phyloP scores from a whole-genome alignment of 2,329 filamentous ascomycete species.

The Harringtonia lauricola region DNA sequence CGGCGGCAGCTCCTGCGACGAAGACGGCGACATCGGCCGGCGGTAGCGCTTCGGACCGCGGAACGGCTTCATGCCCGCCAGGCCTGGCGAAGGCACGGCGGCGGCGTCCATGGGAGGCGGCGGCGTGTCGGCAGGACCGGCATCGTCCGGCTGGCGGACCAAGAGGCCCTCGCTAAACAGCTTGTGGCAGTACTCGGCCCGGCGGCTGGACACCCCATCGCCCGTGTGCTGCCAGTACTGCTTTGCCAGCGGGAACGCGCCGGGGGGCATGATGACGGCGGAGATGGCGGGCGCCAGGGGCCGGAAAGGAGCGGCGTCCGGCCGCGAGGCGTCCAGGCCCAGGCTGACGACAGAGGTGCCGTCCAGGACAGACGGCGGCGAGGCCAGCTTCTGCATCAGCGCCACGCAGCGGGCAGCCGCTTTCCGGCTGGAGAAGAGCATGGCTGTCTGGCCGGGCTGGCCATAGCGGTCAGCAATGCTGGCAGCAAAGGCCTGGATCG shows the following conservation, averaged over 20 bases:
- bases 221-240: constrained; percentile 96
- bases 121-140: not conserved
- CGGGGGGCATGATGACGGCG: constrained; percentile 59
- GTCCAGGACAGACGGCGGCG: constrained; percentile 33
- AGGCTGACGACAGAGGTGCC: constrained; percentile 51
- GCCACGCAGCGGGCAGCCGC: constrained; percentile 62
- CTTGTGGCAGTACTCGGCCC: constrained; percentile 78
- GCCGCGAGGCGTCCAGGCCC: constrained; percentile 45
- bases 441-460: constrained; percentile 51
- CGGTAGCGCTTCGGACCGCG: constrained; percentile 79
- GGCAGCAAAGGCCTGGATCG: constrained; percentile 61
- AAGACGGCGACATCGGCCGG: constrained; percentile 33
- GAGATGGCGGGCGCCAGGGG: constrained; percentile 50
- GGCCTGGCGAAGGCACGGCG: constrained; percentile 16
- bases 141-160: constrained; percentile 16
- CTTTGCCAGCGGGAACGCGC: constrained; percentile 65
- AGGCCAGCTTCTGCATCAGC: constrained; percentile 55
- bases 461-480: constrained; percentile 58
- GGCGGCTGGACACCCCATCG: constrained; percentile 81
- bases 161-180: constrained; percentile 60
- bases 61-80: constrained; percentile 22
- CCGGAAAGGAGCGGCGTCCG: constrained; percentile 37
- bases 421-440: constrained; percentile 68
- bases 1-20: constrained; percentile 3
- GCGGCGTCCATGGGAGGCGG: constrained; percentile 6